Evolutionary conservation across 192 early-diverging fungal species (phyloP).

Genomic region (Coemansia sp.): DNA sequence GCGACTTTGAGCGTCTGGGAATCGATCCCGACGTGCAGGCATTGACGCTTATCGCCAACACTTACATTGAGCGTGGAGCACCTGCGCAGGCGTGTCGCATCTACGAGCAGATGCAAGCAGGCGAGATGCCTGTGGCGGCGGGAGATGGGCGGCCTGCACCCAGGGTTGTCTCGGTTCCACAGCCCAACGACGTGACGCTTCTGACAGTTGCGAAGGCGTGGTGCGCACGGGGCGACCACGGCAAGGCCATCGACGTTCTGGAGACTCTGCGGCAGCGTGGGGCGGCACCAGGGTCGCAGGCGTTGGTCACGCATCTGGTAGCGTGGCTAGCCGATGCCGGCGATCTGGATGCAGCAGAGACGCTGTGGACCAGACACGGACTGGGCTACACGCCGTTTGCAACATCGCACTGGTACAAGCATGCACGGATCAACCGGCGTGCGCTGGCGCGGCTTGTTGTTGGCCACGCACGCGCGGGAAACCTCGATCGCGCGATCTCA

Average conservation of each 20-base stretch:
- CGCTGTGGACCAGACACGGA: constrained; percentile 12
- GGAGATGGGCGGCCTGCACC: not conserved
- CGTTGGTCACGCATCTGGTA: constrained; percentile 21
- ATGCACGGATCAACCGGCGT: constrained; percentile 11
- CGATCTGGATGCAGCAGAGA: constrained; percentile 14
- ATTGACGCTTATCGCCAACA: constrained; percentile 20
- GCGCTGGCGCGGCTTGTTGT: constrained; percentile 32
- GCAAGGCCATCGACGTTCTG: not conserved
- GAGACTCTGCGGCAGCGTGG: not conserved
- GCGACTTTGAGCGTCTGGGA: constrained; percentile 2
- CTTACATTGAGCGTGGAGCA: constrained; percentile 19
- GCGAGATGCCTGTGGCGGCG: not conserved
- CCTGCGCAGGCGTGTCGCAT: constrained; percentile 15
- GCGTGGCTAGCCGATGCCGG: constrained; percentile 14
- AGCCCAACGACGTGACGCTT: constrained; percentile 21
- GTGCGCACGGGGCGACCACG: constrained; percentile 5
- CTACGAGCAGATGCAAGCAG: constrained; percentile 15
- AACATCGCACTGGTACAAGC: not conserved
- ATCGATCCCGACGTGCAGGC: constrained; percentile 15
- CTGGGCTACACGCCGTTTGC: not conserved
- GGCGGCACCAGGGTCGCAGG: constrained; percentile 5
- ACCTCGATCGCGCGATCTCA: constrained; percentile 9
- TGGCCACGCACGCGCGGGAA: constrained; percentile 15
- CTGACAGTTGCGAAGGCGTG: constrained; percentile 13
- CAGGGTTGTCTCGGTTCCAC: constrained; percentile 4